These are phyloP conservation scores for Schizosaccharomyces lindneri DNA, from an alignment of 805 yeast genomes.

Conservation along the genomic window DNA sequence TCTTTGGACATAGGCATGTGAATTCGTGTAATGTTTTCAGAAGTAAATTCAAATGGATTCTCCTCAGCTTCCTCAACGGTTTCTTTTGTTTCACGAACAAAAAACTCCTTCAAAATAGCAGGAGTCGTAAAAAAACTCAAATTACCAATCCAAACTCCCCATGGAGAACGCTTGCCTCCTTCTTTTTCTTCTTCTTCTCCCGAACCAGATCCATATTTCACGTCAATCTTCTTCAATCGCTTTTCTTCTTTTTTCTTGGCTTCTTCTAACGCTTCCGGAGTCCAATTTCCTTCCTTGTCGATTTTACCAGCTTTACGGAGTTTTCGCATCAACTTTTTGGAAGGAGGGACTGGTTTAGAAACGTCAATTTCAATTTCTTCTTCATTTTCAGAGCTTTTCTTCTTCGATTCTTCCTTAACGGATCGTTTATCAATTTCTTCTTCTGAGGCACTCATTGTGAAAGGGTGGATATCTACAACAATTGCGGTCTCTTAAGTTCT, in stretches of 20 bases:
- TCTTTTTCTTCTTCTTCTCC: slow-evolving; percentile 13
- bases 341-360: slow-evolving; percentile 48
- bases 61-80: background rate
- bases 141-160: slow-evolving; percentile 89
- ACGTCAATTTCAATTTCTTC: slow-evolving; percentile 15
- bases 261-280: slow-evolving; percentile 17
- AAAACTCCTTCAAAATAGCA: slow-evolving; percentile 44
- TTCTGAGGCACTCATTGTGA: too few species aligned
- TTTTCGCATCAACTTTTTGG: slow-evolving; percentile 73
- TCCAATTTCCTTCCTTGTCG: slow-evolving; percentile 16
- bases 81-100: slow-evolving; percentile 17
- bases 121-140: slow-evolving; percentile 59
- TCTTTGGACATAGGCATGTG: slow-evolving; percentile 39
- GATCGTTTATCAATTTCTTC: background rate
- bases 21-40: slow-evolving; percentile 39
- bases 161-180: slow-evolving; percentile 16
- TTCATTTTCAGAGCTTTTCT: background rate
- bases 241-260: slow-evolving; percentile 8
- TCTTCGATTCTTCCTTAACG: background rate
- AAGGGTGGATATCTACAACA: too few species aligned
- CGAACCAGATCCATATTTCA: slow-evolving; percentile 11
- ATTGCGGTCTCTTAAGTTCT: too few species aligned
- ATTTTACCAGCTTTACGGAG: slow-evolving; percentile 33
- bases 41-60: slow-evolving; percentile 19
- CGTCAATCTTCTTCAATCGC: background rate